Evolutionary conservation across 345 rosid species (phyloP), one percentile per base, ranked within the genome.

Genomic region (Durio zibethinus): DNA sequence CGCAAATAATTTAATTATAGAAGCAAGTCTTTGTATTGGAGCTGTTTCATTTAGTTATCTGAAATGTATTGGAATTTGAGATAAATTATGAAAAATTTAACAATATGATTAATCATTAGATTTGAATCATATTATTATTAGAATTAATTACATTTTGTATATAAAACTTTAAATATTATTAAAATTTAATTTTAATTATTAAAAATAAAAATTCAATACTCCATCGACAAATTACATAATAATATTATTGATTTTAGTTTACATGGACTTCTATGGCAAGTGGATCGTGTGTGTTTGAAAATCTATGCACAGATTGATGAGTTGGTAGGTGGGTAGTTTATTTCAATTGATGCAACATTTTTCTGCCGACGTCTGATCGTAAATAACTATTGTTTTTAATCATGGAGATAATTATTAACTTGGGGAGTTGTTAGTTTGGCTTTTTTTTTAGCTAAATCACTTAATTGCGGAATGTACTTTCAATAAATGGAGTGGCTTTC

Each of bases 321-420:
- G 11, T 42, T 6, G 12, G 72, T 48, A 6, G 74, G 38, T 71
- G 52, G 11, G 59, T 47, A 43, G 74, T 16, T 45, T 50, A 29
- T 29, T 71, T 72, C 75, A 52, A 16, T 72, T 72, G 62, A 72
- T 52, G 75, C 42, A 45, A 68, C 18, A 59, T 48, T 18, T 48
- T 71, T 36, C 8, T 53, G 57, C 29, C 43, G 47, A 42, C 20
- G n/a, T 35, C 48, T 40, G 45, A 11, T 38, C 48, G 20, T 65
- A 7, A 21, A 67, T 40, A 0, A n/a, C 23, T 42, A 12, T 4
- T 9, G 33, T 11, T 67, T 67, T 50, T 16, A 31, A 50, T 71
- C 12, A 71, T 48, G 23, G 27, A 36, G 23, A 36, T 40, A 36
- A 16, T 48, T 42, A 65, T 1, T 31, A 66, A 42, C 4, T 66